Percentiles rank a stretch among this genome's conserved stretches.
Evolutionary conservation across 257 asterid species (phyloP).

Genomic region (Solanum sitiens): DNA sequence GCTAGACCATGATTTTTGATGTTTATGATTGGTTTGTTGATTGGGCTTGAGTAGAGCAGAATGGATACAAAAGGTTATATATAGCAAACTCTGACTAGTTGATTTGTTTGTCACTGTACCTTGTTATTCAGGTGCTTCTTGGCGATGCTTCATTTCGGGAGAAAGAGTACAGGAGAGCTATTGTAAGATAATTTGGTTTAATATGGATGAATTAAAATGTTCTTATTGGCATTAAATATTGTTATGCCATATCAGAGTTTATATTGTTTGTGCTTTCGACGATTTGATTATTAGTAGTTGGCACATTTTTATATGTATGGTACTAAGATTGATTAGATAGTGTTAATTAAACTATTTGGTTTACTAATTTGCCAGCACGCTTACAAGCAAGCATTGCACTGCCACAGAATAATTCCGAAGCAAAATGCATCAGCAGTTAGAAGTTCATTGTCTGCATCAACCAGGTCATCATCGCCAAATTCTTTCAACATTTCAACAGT

Average conservation of each 20-base stretch:
- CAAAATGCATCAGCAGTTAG: constrained; percentile 47
- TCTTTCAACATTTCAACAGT: constrained; percentile 49
- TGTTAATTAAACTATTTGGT: not conserved
- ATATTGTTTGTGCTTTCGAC: not conserved
- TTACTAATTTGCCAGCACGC: constrained; percentile 36
- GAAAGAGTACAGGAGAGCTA: constrained; percentile 75
- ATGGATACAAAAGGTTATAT: not conserved
- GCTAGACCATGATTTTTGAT: not conserved
- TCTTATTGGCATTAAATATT: not conserved
- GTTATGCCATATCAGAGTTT: not conserved
- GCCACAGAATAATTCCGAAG: constrained; percentile 56
- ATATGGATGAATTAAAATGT: not conserved
- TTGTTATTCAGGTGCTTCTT: constrained; percentile 48
- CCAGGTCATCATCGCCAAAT: constrained; percentile 74
- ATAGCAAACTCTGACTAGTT: not conserved
- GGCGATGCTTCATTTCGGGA: constrained; percentile 75
- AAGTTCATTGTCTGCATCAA: constrained; percentile 47
- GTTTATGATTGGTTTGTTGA: not conserved
- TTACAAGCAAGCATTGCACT: constrained; percentile 81
- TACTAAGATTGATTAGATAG: not conserved
- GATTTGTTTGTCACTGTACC: not conserved
- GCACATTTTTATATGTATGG: not conserved
- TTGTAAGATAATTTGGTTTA: constrained; percentile 41
- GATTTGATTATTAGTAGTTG: not conserved
- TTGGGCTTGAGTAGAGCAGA: not conserved